Percentiles rank a stretch among this genome's conserved stretches.
phyloP scores from a whole-genome alignment of 2,329 filamentous ascomycete species.

The Fusarium nematophilum region DNA sequence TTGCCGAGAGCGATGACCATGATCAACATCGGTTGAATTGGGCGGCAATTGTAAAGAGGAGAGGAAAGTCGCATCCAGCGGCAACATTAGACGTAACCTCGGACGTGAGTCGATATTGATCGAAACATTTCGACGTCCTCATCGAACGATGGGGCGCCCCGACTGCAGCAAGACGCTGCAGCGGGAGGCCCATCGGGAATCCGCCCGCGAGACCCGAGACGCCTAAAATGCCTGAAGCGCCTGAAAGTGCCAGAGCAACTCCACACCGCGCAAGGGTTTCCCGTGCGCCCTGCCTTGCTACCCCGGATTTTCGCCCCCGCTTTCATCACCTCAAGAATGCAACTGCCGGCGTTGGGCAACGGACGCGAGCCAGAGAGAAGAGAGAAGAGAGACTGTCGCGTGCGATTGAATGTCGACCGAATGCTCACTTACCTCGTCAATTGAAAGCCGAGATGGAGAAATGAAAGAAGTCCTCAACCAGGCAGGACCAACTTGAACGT shows the following conservation, averaged over 20 bases:
- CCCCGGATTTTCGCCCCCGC: conserved; percentile 45
- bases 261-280: conserved; percentile 38
- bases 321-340: conserved; percentile 19
- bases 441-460: too few relatives aligned
- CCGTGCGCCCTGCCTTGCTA: conserved; percentile 36
- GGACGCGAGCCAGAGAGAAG: conserved; percentile 1
- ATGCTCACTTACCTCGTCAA: too few relatives aligned
- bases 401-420: too few relatives aligned
- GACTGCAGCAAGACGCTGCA: conserved; percentile 7
- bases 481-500: too few relatives aligned
- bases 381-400: conserved; percentile 17
- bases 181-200: conserved; percentile 1
- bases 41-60: neutral
- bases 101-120: conserved; percentile 2
- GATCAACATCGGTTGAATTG: conserved; percentile 4
- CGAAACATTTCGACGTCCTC: conserved; percentile 28
- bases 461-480: too few relatives aligned
- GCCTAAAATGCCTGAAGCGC: neutral
- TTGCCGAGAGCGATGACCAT: conserved; percentile 4
- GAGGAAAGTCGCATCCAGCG: neutral
- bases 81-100: conserved; percentile 4
- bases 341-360: conserved; percentile 36
- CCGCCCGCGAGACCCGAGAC: conserved; percentile 13
- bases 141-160: conserved; percentile 27
- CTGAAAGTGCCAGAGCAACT: conserved; percentile 20